A percentile compares a stretch with the other conserved stretches of the same genome.
These are phyloP conservation scores for Trypanosomatidae sp. DNA, from an alignment of 208 protist species.

Conservation along the genomic window DNA sequence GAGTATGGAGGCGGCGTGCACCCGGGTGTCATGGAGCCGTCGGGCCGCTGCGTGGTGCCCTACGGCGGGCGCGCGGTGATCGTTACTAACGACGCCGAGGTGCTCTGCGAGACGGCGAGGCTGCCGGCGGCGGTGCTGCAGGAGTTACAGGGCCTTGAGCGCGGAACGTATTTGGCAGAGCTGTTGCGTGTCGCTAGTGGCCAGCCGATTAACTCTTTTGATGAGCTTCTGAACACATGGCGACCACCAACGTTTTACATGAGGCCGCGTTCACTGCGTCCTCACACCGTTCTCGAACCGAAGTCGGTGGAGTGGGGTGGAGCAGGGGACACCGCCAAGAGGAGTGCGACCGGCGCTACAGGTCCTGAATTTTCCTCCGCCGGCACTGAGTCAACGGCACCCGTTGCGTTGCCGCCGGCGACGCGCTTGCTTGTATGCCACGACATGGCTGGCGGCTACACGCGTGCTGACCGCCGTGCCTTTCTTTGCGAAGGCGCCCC, in stretches of 20 bases:
- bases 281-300: not conserved
- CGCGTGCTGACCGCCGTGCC: constrained; percentile 33
- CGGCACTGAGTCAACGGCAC: not conserved
- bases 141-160: constrained; percentile 13
- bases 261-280: constrained; percentile 11
- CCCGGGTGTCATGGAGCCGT: constrained; percentile 42
- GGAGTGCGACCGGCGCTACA: not conserved
- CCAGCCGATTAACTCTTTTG: constrained; percentile 36
- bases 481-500: constrained; percentile 29
- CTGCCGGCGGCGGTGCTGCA: constrained; percentile 27
- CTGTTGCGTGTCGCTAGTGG: constrained; percentile 23
- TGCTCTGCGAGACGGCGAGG: constrained; percentile 39
- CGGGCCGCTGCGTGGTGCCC: constrained; percentile 53
- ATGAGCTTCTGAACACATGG: constrained; percentile 27
- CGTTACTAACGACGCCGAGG: constrained; percentile 37
- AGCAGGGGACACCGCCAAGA: not conserved
- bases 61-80: constrained; percentile 45
- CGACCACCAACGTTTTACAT: constrained; percentile 17
- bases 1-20: constrained; percentile 34
- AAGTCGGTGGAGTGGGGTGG: constrained; percentile 1
- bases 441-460: constrained; percentile 78
- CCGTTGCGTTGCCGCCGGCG: not conserved
- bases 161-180: constrained; percentile 20
- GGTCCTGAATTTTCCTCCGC: not conserved
- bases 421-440: constrained; percentile 73